Base-by-base conservation (phyloP, 768 basidiomycete species). In the Hericium erinaceus region DNA sequence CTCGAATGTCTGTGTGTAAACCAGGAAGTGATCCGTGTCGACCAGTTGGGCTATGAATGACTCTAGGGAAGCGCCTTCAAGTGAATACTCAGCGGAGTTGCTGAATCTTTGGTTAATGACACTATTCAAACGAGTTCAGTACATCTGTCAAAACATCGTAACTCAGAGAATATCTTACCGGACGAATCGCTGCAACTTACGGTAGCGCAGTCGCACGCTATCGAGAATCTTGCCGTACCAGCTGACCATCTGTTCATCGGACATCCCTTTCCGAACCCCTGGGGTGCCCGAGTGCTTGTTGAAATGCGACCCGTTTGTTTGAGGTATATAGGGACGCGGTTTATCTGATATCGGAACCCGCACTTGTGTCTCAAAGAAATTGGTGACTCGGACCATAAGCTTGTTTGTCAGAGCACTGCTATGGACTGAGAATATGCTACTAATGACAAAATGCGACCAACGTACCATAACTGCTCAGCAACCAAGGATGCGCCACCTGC, bases 181-280 rank as follows among this genome's bases (percentile, higher is more conserved):
- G 48, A 90, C 89, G 70, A 97, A 95, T 3, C 95, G 89, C 64
- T 94, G 92, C 13, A 98, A 76, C 69, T 98, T 98, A 52, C 97
- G 81, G 69, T 95, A 94, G 49, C 97, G 82, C 59, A 95, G 74
- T 55, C 89, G 82, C 53, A 97, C 95, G 58, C 89, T 90, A 59
- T 98, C 95, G 20, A 98, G 77, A 58, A 98, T 87, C 70, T 97
- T 98, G 40, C 82, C 78, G 66, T 94, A 98, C 94, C 95, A 98
- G 53, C 76, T 77, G 57, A 88, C 80, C 67, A 87, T 85, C 69
- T 97, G 89, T 58, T 89, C 85, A 41, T 85, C 82, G 26, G 84
- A 81, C 89, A 95, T 92, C 59, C 74, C 77, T 66, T 78, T 41
- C 33, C 22, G 37, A 13, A 49, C 38, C 5, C 15, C 52, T 20